Evolutionary conservation across 2,329 filamentous ascomycete genomes (phyloP), one percentile per base, ranked within the genome.

Genomic region (Cladobotryum protrusum): DNA sequence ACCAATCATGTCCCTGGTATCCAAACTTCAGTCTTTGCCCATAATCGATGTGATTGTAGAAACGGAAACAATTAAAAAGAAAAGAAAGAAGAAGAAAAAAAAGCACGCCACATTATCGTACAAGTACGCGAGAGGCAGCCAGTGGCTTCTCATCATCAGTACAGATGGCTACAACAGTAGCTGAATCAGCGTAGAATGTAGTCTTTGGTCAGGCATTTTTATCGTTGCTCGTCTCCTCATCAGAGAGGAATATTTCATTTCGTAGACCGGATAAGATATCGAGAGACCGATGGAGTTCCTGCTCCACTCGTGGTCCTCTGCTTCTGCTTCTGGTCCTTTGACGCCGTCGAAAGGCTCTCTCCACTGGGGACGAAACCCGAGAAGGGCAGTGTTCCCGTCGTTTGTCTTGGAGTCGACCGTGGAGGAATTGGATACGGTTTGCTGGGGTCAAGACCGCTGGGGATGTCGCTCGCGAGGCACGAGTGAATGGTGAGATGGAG

Each of bases 351-450:
- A 61, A 56, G 14, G 57, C 54, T 24, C 61, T 59, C 54, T 64
- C 64, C 20, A 63, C 57, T 3, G 67, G 66, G 5, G 69, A 69
- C 2, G 63, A 55, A 15, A 65, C 65, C 17, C 70, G 62, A 12
- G 70, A 72, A 11, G 70, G 70, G 51, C 70, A 72, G 53, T 74
- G 73, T 55, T 72, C 72, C 17, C 74, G 70, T 37, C 71, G 68
- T 33, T 64, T 63, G 29, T 68, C 65, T 5, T 70, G 62, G 13
- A 73, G 65, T 12, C 70, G 62, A 37, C 69, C 67, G 49, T 69
- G 67, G 14, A 74, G 65, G 13, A 73, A 64, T 15, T 74, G 58
- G 32, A 70, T 67, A 34, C 69, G 67, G 50, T 67, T 68, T 24
- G 67, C 69, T 12, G 73, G 71, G 3, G 71, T 72, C 14, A 67